phyloP scores from a whole-genome alignment of 805 yeast genomes.

The Kodamaea leandrae region DNA sequence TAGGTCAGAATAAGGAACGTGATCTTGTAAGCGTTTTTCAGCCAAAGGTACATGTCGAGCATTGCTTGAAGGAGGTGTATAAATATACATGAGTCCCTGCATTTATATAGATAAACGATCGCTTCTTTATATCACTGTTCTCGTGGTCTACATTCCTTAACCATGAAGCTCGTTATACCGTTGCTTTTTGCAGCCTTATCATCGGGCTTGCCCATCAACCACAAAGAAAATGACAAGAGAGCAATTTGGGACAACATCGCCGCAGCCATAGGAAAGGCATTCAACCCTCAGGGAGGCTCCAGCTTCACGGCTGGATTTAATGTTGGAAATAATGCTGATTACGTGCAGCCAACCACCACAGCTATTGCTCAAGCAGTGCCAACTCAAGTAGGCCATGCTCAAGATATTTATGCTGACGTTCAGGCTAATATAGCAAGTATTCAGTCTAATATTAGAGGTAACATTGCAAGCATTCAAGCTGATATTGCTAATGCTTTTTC shows the following conservation, averaged over 20 bases:
- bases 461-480: no score
- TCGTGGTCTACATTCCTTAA: not conserved
- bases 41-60: not conserved
- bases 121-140: no score
- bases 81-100: no score
- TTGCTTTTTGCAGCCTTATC: not conserved
- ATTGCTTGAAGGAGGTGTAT: not conserved
- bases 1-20: not conserved
- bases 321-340: no score
- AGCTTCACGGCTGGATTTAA: not conserved
- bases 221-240: slow-evolving; percentile 1
- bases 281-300: not conserved
- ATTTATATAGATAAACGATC: no score
- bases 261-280: not conserved
- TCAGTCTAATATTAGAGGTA: no score
- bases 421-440: no score
- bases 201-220: not conserved
- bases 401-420: no score
- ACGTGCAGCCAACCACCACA: not conserved
- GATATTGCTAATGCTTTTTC: no score
- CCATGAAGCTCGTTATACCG: not conserved
- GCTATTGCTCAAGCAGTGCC: slow-evolving; percentile 2
- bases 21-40: not conserved
- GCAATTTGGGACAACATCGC: not conserved
- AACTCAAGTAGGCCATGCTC: no score